Evolutionary conservation across 2,329 filamentous ascomycete genomes (phyloP), one percentile per base, ranked within the genome.

Genomic region (Cladophialophora psammophila): DNA sequence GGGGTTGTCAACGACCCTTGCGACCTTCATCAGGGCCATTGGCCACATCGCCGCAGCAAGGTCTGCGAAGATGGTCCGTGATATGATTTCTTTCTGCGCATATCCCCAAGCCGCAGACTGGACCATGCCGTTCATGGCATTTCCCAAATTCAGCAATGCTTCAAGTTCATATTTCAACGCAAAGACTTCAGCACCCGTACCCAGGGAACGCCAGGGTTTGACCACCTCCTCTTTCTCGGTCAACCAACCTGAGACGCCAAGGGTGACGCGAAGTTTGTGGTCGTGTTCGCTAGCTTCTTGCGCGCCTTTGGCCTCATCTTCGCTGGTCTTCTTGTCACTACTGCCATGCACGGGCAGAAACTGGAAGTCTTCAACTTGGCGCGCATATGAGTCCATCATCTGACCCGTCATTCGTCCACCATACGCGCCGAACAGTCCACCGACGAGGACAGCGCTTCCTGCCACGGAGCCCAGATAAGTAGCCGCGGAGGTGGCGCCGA

Each of bases 361-460:
- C 0, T 88, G 92, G 78, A 97, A 96, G 75, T 98, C 94, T 73
- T 92, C 88, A 15, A 98, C 90, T 71, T 97, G 93, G 72, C 88
- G 89, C 10, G 91, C 87, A 76, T 96, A 96, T n/a, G 90, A 85
- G 71, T 97, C 92, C 84, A 97, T 91, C 84, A 94, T 92, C 76
- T 93, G 90, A 60, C 89, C 88, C 0, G 91, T 91, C 84, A 96
- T 94, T 40, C 90, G 87, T 1, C 90, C 89, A 52, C 91, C 91
- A 75, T 96, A 97, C n/a, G 95, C 92, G 8, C 95, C 95, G 75
- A 98, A 97, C 45, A 98, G 81, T 42, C 91, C 88, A 15, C 94
- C 94, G 35, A 97, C 90, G 50, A 93, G 83, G 15, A 95, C 86
- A 5, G 90, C 87, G 69, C 91, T 95, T 42, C 94, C 90, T 1